These are phyloP conservation scores for Pleurotus tuber-regium DNA, from an alignment of 768 basidiomycete genomes.

Conservation along the genomic window DNA sequence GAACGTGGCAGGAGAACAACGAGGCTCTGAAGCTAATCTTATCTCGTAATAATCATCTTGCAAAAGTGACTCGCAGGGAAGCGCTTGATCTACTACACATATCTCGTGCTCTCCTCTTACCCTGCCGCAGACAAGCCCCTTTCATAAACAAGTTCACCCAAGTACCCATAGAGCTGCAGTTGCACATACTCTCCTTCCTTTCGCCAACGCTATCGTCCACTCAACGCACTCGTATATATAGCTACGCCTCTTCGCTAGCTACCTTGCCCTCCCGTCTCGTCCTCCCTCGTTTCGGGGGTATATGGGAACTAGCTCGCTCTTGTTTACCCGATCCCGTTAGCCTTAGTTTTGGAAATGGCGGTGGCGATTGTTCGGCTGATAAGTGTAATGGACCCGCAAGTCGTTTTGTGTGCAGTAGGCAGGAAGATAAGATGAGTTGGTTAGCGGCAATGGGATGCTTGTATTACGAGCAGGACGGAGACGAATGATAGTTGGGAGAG, in stretches of 20 bases:
- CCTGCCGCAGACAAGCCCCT: background rate
- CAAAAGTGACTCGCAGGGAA: slow-evolving; percentile 37
- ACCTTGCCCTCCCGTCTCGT: slow-evolving; percentile 38
- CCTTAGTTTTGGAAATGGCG: no score
- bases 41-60: slow-evolving; percentile 41
- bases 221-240: slow-evolving; percentile 52
- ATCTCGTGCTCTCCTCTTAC: slow-evolving; percentile 14
- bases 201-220: slow-evolving; percentile 53
- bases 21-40: slow-evolving; percentile 30
- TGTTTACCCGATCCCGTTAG: no score
- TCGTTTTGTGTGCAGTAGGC: no score
- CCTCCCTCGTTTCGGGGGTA: no score
- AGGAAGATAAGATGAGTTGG: no score
- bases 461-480: no score
- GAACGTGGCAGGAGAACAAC: slow-evolving; percentile 34
- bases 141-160: slow-evolving; percentile 31
- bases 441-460: no score
- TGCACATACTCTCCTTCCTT: slow-evolving; percentile 54
- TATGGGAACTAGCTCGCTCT: no score
- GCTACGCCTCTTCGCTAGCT: slow-evolving; percentile 42
- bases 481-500: no score
- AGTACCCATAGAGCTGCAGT: slow-evolving; percentile 57
- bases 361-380: no score
- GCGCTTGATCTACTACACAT: slow-evolving; percentile 50
- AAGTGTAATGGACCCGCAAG: no score